Base-by-base conservation (phyloP, 192 early-diverging fungal species). In the Piromyces finnis region DNA sequence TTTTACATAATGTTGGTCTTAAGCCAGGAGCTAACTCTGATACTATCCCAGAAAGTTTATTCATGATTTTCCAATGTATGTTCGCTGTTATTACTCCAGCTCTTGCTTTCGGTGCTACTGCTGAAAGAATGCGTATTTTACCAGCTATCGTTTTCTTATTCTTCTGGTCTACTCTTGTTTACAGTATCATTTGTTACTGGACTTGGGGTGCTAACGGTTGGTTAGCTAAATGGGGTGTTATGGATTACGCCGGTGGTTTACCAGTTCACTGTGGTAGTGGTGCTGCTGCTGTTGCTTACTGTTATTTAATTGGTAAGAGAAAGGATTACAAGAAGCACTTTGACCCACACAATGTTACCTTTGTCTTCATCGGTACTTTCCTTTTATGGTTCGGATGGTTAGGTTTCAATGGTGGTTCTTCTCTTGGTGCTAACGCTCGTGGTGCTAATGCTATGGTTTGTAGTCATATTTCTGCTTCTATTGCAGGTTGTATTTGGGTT, bases 371-470 rank as follows among this genome's bases (percentile, higher is more conserved):
- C 22, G 80, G 80, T 30, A 81, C 80, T 29, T 77, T 77, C 68
- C 80, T 81, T 35, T 79, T 81, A 32, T 81, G 80, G 80, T 81
- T 81, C 79, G 80, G 80, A 26, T 81, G 80, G 80, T 81, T 79
- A 77, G 77, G 77, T 79, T 81, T 81, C 79, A 81, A 81, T 26
- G 80, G 41, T 79, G 80, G 80, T 29, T 78, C 77, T 35, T 79
- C 80, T 35, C 80, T 81, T 68, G 80, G 78, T 18, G 32, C 80
- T n/a, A 81, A 81, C 27, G 77, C 80, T 79, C 80, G 80, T 35
- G 80, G 78, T 32, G 78, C 80, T 37, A 81, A 81, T 68, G 80
- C 80, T 27, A 79, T 79, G 78, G 80, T 81, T 29, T 77, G 77
- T 29, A 81, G 78, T 28, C 80, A 81, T 35, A 17, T 81, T 68